Percentiles rank a stretch among this genome's conserved stretches.
Evolutionary conservation across 1,284 basidiomycete species (phyloP).

Genomic region (Agaricales sp.): DNA sequence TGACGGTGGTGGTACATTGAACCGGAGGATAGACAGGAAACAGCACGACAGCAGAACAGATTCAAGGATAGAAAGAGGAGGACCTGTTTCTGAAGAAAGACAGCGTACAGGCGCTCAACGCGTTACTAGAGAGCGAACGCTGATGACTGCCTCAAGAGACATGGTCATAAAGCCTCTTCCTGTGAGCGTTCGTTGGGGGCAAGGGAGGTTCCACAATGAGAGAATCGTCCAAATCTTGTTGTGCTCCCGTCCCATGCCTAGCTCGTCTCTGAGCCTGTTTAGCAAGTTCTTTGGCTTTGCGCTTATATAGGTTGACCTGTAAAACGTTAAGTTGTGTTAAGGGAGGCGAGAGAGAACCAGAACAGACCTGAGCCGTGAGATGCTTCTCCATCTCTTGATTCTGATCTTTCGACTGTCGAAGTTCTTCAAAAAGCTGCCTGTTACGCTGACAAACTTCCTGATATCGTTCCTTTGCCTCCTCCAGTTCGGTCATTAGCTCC

Average conservation of each 20-base stretch:
- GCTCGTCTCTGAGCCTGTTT: background rate
- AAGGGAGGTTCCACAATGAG: background rate
- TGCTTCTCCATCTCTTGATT: background rate
- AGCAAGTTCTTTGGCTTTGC: background rate
- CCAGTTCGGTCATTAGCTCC: background rate
- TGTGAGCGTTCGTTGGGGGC: background rate
- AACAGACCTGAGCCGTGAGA: background rate
- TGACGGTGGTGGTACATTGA: no score
- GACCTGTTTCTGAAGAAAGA: no score
- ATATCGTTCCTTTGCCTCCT: background rate
- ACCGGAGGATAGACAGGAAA: no score
- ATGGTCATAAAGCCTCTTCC: no score
- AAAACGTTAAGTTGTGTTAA: background rate
- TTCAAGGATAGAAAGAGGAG: no score
- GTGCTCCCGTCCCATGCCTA: background rate
- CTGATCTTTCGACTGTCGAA: background rate
- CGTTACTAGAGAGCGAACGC: no score
- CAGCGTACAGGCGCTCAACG: no score
- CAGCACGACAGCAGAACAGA: no score
- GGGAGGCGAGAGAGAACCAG: background rate
- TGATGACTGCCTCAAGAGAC: no score
- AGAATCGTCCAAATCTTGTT: background rate
- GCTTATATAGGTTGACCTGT: background rate
- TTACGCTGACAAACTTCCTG: background rate
- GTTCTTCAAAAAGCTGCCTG: background rate